phyloP scores from a whole-genome alignment of 192 early-diverging fungal species.

The Chytriomyces sp. region DNA sequence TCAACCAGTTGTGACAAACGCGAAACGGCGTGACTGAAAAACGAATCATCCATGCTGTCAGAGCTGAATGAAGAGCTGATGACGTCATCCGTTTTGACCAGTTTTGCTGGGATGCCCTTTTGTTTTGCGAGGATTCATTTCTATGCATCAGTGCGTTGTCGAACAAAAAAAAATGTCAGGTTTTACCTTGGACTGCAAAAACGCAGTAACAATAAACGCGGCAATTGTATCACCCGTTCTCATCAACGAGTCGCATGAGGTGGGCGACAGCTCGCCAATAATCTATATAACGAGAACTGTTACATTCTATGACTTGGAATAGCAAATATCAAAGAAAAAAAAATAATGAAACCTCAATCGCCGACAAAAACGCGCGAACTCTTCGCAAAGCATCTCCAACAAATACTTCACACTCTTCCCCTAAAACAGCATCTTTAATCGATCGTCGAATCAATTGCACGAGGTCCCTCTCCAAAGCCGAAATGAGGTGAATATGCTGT shows the following conservation, averaged over 20 bases:
- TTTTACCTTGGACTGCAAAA: conserved; percentile 8
- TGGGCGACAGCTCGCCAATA: conserved; percentile 24
- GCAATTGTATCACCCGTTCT: conserved; percentile 13
- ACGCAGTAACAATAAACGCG: conserved; percentile 9
- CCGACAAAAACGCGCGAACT: conserved; percentile 19
- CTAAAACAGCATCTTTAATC: conserved; percentile 6
- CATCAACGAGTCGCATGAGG: conserved; percentile 7
- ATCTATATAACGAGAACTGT: conserved; percentile 3
- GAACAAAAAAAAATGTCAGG: not conserved
- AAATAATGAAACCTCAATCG: conserved; percentile 19
- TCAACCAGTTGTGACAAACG: not conserved
- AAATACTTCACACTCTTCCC: conserved; percentile 19
- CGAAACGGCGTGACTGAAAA: conserved; percentile 1
- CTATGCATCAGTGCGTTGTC: not conserved
- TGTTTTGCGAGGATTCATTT: not conserved
- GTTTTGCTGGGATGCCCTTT: conserved; percentile 14
- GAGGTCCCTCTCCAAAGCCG: conserved; percentile 5
- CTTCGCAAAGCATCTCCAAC: not conserved
- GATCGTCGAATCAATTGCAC: conserved; percentile 22
- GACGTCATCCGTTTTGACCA: conserved; percentile 8
- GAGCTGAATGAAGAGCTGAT: not conserved
- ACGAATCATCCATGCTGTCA: not conserved
- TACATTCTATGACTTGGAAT: not conserved
- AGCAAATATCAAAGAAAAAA: not conserved
- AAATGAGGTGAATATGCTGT: conserved; percentile 6